Evolutionary conservation across 2,329 filamentous ascomycete species (phyloP).

Genomic region (Aspergillus novoparasiticus): DNA sequence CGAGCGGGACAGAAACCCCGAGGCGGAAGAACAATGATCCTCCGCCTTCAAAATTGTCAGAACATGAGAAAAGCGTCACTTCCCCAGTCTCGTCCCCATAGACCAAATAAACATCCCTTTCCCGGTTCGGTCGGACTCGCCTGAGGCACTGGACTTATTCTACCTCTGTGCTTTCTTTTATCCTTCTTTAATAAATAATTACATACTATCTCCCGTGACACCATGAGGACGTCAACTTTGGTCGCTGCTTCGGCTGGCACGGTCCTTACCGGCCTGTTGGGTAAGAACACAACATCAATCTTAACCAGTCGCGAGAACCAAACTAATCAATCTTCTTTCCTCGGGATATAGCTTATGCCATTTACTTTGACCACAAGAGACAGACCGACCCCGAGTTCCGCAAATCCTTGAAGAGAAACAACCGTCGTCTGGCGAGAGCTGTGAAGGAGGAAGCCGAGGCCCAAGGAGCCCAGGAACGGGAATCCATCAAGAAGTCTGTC

Average conservation of each 20-base stretch:
- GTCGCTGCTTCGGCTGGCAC: slow-evolving; percentile 61
- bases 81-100: background rate
- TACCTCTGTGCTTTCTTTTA: slow-evolving; percentile 9
- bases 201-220: slow-evolving; percentile 25
- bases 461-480: slow-evolving; percentile 52
- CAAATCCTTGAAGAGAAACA: slow-evolving; percentile 56
- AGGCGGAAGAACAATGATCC: slow-evolving; percentile 43
- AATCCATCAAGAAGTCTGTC: slow-evolving; percentile 73
- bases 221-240: slow-evolving; percentile 60
- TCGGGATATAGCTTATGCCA: slow-evolving; percentile 57
- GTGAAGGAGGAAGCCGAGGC: slow-evolving; percentile 53
- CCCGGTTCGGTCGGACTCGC: background rate
- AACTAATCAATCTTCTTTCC: slow-evolving; percentile 10
- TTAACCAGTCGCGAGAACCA: background rate
- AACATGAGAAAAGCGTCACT: slow-evolving; percentile 9
- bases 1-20: slow-evolving; percentile 36
- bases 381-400: slow-evolving; percentile 66
- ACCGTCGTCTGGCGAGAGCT: slow-evolving; percentile 48
- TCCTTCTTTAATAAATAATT: slow-evolving; percentile 7
- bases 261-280: slow-evolving; percentile 59
- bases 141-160: background rate
- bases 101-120: slow-evolving; percentile 1
- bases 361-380: slow-evolving; percentile 68
- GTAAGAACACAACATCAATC: slow-evolving; percentile 34
- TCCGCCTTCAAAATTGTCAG: slow-evolving; percentile 33